phyloP scores from a whole-genome alignment of 169 alveolate genomes.

The Pseudocohnilembus persalinus region DNA sequence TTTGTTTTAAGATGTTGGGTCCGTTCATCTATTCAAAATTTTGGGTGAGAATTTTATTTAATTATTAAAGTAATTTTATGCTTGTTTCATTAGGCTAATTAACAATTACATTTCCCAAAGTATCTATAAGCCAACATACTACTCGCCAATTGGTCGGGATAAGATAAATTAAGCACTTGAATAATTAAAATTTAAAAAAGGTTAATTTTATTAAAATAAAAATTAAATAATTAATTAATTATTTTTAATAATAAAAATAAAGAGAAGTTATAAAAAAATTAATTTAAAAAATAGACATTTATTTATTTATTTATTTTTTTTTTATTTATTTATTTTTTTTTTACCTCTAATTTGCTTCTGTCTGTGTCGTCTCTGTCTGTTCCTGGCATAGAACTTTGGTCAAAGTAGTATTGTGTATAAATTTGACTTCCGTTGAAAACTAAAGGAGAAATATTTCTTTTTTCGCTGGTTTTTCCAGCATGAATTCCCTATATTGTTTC shows the following conservation, averaged over 20 bases:
- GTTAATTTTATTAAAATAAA: no score
- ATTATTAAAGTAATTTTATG: neutral
- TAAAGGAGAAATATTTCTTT: neutral
- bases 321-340: no score
- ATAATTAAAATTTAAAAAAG: no score
- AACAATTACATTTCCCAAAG: neutral
- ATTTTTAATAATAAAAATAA: no score
- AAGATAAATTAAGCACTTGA: neutral
- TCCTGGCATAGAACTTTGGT: neutral
- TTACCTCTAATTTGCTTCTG: neutral
- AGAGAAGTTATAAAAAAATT: no score
- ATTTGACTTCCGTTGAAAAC: neutral
- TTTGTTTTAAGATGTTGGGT: neutral
- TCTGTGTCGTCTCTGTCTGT: neutral
- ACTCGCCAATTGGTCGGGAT: neutral
- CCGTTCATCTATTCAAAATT: neutral
- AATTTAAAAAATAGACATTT: no score
- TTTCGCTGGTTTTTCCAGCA: neutral
- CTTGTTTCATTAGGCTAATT: neutral
- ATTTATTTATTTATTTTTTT: no score
- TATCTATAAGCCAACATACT: neutral
- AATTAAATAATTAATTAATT: no score
- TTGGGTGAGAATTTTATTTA: neutral
- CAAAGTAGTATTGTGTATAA: neutral
- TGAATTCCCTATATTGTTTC: neutral